Evolutionary conservation across 371 early-diverging fungal genomes (phyloP), one percentile per base, ranked within the genome.

Genomic region (Zopfochytrium polystomum): DNA sequence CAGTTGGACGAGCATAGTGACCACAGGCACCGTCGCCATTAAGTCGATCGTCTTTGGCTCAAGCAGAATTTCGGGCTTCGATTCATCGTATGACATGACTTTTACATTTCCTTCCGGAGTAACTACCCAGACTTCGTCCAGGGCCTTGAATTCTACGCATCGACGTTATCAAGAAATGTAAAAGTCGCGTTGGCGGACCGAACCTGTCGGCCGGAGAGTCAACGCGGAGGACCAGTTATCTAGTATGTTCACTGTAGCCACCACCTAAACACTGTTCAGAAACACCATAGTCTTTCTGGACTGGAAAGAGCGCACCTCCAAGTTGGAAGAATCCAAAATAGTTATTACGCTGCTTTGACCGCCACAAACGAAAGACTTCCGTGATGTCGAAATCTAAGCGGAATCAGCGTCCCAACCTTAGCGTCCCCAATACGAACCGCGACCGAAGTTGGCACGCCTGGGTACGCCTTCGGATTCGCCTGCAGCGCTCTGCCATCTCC

Each of bases 401-500:
- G 18, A 52, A 43, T 34, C 6, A 2, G 48, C 6, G 33, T n/a
- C n/a, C n/a, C n/a, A 38, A 38, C 38, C 11, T 38, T 18, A 18
- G 11, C 11, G 38, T 18, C 18, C 11, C 38, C 61, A 22, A 63
- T 44, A 65, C 72, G 71, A 27, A 79, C 73, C 48, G 78, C 78
- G 3, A 87, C 64, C 29, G 74, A 66, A 1, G 70, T 75, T 22
- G 85, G 83, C 3, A 78, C 65, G 2, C 86, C 86, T 38, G 80
- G 72, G 63, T 85, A 84, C 0, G 84, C 87, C 11, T 60, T 73
- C 7, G 76, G 56, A 61, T 84, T 84, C 0, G 83, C 77, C 29
- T 81, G 82, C 42, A 86, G 75, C 62, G 88, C 87, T 3, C 87
- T 77, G 2, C 89, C 89, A 56, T 89, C 89, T 1, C 73, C 71